Base-by-base conservation (phyloP, 441 rosid genomes). In the Flueggea neowawraea region DNA sequence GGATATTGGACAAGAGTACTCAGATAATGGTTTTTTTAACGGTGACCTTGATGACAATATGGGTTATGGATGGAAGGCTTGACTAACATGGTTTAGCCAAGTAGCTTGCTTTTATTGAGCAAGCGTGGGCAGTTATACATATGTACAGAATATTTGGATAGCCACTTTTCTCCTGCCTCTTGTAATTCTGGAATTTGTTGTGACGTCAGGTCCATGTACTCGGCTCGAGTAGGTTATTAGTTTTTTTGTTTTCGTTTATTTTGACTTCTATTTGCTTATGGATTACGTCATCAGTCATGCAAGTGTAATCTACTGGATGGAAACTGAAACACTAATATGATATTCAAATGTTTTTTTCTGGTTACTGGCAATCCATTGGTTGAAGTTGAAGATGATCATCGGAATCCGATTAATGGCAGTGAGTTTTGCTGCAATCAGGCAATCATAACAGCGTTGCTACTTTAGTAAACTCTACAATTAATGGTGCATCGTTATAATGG, bases 11-110 rank as follows among this genome's bases (percentile, higher is more conserved):
- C 78, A 78, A 15, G 96, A 82, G 66, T 86, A 91, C 69, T 48
- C 71, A 4, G 87, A 83, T 16, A 76, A 75, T 53, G 91, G 84
- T 14, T 81, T 84, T 68, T 91, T 91, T 75, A 80, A 79, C 84
- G 78, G 53, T 54, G 97, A 85, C 67, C 76, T 85, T 65, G 97
- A 86, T 11, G 94, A 81, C 68, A 69, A 62, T 53, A 77, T 86
- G 80, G 82, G 78, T 53, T 86, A 81, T 65, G 80, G 74, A 28
- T 89, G 96, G 94, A 89, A 89, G 73, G 87, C 83, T 52, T 89
- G 82, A 88, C 76, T 65, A 77, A 80, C 80, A 67, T 64, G 64
- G 69, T 47, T 36, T 61, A 77, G 61, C 60, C 59, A 45, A 16
- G 53, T 58, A 53, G 47, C 62, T 76, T 31, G 63, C 70, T 41